Percentiles rank a stretch among this genome's conserved stretches.
These are phyloP conservation scores for Ophiostoma pallidulum DNA, from an alignment of 2,329 filamentous ascomycete genomes.

Conservation along the genomic window DNA sequence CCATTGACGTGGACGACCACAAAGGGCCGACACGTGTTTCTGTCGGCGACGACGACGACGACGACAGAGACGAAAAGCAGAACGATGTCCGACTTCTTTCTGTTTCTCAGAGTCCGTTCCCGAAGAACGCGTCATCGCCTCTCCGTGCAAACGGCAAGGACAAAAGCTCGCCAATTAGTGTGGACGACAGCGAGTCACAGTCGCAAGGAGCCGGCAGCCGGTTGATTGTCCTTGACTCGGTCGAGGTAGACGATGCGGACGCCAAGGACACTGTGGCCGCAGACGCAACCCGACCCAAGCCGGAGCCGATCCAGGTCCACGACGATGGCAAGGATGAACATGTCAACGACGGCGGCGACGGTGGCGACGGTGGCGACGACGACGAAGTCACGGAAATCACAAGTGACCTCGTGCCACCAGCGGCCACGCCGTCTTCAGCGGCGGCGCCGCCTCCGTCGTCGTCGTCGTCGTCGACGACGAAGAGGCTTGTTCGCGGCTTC, in stretches of 20 bases:
- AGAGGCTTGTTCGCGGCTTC: no score
- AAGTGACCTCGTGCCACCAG: constrained; percentile 7
- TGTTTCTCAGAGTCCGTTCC: not conserved
- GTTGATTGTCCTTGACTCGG: constrained; percentile 1
- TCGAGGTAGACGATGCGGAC: not conserved
- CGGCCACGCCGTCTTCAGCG: no score
- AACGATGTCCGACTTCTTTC: not conserved
- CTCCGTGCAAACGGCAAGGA: not conserved
- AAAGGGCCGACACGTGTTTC: not conserved
- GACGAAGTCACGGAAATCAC: constrained; percentile 12
- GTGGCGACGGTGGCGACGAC: constrained; percentile 9
- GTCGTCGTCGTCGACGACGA: constrained; percentile 11
- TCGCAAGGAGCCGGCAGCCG: not conserved
- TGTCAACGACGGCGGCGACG: constrained; percentile 4
- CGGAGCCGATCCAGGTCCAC: not conserved
- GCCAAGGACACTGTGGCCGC: not conserved
- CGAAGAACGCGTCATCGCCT: not conserved
- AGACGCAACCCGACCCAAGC: not conserved
- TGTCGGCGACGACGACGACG: not conserved
- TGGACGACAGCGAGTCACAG: not conserved
- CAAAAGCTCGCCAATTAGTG: not conserved
- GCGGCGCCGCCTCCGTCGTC: no score
- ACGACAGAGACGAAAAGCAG: not conserved
- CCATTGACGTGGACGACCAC: not conserved
- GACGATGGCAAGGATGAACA: not conserved